Evolutionary conservation across 176 grass and related monocot genomes (phyloP), one percentile per base, ranked within the genome.

Genomic region (Chrysopogon serrulatus): DNA sequence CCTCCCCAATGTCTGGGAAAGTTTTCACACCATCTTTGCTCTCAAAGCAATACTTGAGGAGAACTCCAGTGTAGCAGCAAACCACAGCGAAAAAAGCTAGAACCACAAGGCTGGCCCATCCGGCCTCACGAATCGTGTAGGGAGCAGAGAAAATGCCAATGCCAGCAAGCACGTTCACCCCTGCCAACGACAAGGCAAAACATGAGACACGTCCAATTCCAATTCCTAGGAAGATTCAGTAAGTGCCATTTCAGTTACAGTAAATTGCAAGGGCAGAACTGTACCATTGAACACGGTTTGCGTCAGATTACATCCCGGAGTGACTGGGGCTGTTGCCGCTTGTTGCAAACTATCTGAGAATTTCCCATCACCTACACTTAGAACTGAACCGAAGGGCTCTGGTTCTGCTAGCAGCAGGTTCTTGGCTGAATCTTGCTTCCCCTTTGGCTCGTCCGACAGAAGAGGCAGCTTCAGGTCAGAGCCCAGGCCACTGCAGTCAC

Each of bases 231-330:
- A 1, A 32, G 41, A 28, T 56, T 56, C 53, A 56, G 23, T 65
- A 16, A 79, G 28, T n/a, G 68, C 0, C 47, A 36, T 9, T 32
- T 48, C 24, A 45, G 69, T 18, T 61, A 12, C 14, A 73, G 43
- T 16, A 49, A 5, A 70, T 34, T 30, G 68, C 17, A 74, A 44
- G 13, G 13, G 44, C 45, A 34, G 31, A 8, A 28, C 76, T 40
- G 77, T 88, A 98, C 95, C 93, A 63, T 98, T 98, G 80, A 98
- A 95, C 45, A 98, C 93, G 13, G 96, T 93, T 54, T 98, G 96
- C 43, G 89, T 95, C 8, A 98, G 68, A 36, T 73, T 93, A 53
- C 96, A 98, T 23, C 92, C 90, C 57, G 88, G 91, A 41, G 79
- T 73, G 19, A 44, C 63, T 51, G 86, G 84, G 37, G 83, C 76